Conservation (phyloP, 1,284 basidiomycete genomes). For the Kalmanozyma brasiliensis region DNA sequence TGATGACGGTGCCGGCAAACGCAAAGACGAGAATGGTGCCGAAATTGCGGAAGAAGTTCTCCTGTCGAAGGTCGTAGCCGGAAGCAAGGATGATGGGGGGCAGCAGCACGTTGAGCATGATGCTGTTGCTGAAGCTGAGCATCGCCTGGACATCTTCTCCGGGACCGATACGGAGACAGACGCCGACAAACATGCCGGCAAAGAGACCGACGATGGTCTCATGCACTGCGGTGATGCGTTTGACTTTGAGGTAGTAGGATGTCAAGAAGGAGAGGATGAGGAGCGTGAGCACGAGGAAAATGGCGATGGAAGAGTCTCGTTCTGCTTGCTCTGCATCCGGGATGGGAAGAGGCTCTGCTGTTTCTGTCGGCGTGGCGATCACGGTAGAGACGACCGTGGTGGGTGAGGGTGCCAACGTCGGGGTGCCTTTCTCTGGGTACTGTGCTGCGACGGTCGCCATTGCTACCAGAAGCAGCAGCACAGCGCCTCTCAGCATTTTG, state of each 20-base stretch:
- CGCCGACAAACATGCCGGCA: slow-evolving; percentile 91
- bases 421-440: neutral
- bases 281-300: slow-evolving; percentile 82
- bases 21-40: slow-evolving; percentile 87
- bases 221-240: slow-evolving; percentile 92
- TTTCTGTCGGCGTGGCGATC: slow-evolving; percentile 12
- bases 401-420: slow-evolving; percentile 1
- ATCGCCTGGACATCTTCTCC: slow-evolving; percentile 95
- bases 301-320: slow-evolving; percentile 64
- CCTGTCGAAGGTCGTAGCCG: slow-evolving; percentile 96
- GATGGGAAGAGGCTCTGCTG: slow-evolving; percentile 8
- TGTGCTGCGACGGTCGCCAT: slow-evolving; percentile 17
- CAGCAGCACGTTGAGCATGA: slow-evolving; percentile 96
- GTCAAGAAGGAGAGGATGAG: slow-evolving; percentile 94
- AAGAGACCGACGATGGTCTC: slow-evolving; percentile 96
- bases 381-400: slow-evolving; percentile 2
- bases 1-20: slow-evolving; percentile 95
- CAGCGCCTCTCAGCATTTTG: slow-evolving; percentile 8
- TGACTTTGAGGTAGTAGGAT: slow-evolving; percentile 97
- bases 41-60: slow-evolving; percentile 87
- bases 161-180: slow-evolving; percentile 87
- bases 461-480: slow-evolving; percentile 6
- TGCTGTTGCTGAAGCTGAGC: slow-evolving; percentile 95
- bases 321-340: slow-evolving; percentile 64
- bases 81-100: slow-evolving; percentile 98